Evolutionary conservation across 371 early-diverging fungal genomes (phyloP).

Genomic region (Zychaea mexicana): DNA sequence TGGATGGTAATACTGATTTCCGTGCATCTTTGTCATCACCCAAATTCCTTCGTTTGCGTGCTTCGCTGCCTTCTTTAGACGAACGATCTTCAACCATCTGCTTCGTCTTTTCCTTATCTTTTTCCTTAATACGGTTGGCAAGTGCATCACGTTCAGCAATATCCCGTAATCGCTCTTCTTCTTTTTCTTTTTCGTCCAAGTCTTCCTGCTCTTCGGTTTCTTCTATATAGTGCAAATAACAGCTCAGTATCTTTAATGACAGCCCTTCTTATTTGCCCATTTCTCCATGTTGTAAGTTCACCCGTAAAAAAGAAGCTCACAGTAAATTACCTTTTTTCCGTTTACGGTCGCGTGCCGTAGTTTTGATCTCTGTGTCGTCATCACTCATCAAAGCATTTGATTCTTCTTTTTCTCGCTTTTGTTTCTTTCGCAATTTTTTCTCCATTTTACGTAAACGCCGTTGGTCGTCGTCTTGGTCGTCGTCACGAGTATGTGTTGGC

Average conservation of each 20-base stretch:
- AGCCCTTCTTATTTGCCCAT: neutral
- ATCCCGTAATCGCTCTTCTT: constrained; percentile 64
- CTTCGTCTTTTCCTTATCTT: constrained; percentile 83
- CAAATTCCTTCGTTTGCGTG: constrained; percentile 70
- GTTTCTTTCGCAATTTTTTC: constrained; percentile 58
- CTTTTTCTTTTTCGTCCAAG: constrained; percentile 48
- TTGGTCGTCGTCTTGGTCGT: constrained; percentile 29
- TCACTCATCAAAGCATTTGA: constrained; percentile 63
- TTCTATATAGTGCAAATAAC: neutral
- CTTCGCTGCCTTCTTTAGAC: constrained; percentile 72
- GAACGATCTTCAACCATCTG: constrained; percentile 82
- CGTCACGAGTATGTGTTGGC: constrained; percentile 26
- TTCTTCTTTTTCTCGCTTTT: constrained; percentile 41
- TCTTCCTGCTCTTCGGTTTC: constrained; percentile 42
- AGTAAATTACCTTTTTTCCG: constrained; percentile 38
- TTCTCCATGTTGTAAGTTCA: too few species aligned
- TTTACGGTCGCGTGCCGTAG: constrained; percentile 40
- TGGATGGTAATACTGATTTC: constrained; percentile 61
- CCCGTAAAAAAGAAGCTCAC: neutral
- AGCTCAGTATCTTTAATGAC: too few species aligned
- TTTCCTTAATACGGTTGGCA: constrained; percentile 78
- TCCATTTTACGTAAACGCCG: constrained; percentile 41
- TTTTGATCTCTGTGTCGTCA: constrained; percentile 53
- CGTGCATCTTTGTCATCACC: constrained; percentile 82
- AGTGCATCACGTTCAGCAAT: constrained; percentile 90